phyloP scores from a whole-genome alignment of 1,139 yeast species.

The Pichia sp. region DNA sequence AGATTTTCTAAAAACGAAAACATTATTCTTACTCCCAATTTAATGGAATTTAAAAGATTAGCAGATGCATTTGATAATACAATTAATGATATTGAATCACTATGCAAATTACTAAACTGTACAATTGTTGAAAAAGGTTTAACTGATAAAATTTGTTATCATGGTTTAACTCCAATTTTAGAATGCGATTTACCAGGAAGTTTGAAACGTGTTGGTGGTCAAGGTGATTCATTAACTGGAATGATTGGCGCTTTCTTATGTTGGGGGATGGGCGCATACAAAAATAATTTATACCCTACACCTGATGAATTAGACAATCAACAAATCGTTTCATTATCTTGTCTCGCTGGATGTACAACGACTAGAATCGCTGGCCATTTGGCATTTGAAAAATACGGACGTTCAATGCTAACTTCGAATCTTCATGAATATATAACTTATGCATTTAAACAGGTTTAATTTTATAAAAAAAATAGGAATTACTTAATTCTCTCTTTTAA shows the following conservation, averaged over 20 bases:
- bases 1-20: conserved; percentile 44
- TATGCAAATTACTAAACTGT: conserved; percentile 56
- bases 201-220: conserved; percentile 75
- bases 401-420: conserved; percentile 84
- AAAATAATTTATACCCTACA: conserved; percentile 37
- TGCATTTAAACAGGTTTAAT: conserved; percentile 36
- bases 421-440: conserved; percentile 62
- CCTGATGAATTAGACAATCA: conserved; percentile 30
- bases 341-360: conserved; percentile 65
- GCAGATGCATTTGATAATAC: conserved; percentile 36
- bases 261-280: conserved; percentile 57
- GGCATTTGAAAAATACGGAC: conserved; percentile 61
- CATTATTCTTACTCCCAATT: conserved; percentile 83
- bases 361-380: conserved; percentile 60
- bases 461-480: background rate
- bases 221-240: conserved; percentile 78
- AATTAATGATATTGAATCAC: conserved; percentile 13
- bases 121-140: conserved; percentile 69
- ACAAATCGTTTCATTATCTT: conserved; percentile 51
- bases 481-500: conserved; percentile 34
- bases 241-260: conserved; percentile 61
- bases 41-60: conserved; percentile 72
- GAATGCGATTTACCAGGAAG: conserved; percentile 52
- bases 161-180: conserved; percentile 38
- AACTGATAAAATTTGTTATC: conserved; percentile 52